A percentile compares a stretch with the other conserved stretches of the same genome.
These are phyloP conservation scores for Coniella vitis DNA, from an alignment of 2,329 filamentous ascomycete species.

Conservation along the genomic window DNA sequence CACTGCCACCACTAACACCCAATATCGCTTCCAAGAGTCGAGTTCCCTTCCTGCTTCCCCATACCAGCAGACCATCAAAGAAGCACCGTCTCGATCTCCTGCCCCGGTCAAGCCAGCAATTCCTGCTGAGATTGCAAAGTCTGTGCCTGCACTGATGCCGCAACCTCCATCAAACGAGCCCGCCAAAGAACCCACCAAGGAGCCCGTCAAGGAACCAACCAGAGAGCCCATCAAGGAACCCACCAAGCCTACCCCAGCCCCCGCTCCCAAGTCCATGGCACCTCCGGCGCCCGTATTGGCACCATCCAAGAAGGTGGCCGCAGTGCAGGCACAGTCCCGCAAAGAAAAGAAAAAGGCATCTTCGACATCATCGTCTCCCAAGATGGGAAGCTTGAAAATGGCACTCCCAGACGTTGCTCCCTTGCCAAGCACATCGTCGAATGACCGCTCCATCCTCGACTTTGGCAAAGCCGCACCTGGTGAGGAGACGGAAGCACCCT, in stretches of 20 bases:
- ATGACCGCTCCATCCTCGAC: conserved; percentile 52
- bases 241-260: conserved; percentile 2
- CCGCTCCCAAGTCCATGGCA: conserved; percentile 7
- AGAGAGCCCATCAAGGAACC: too few species aligned
- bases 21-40: conserved; percentile 24
- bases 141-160: conserved; percentile 28
- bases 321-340: conserved; percentile 38
- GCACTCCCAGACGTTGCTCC: conserved; percentile 28
- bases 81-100: conserved; percentile 20
- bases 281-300: conserved; percentile 19
- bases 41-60: conserved; percentile 26
- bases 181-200: too few species aligned
- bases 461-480: conserved; percentile 54
- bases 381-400: conserved; percentile 43
- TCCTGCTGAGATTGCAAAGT: conserved; percentile 28
- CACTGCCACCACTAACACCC: conserved; percentile 15
- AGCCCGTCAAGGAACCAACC: too few species aligned
- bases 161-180: conserved; percentile 8
- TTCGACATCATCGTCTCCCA: conserved; percentile 41
- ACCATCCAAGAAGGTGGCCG: conserved; percentile 37
- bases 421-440: conserved; percentile 27
- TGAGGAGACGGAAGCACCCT: conserved; percentile 57
- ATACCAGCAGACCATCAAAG: conserved; percentile 22
- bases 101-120: conserved; percentile 20
- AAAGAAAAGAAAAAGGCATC: conserved; percentile 30